phyloP scores from a whole-genome alignment of 371 early-diverging fungal genomes.

The Encephalitozoon romaleae region DNA sequence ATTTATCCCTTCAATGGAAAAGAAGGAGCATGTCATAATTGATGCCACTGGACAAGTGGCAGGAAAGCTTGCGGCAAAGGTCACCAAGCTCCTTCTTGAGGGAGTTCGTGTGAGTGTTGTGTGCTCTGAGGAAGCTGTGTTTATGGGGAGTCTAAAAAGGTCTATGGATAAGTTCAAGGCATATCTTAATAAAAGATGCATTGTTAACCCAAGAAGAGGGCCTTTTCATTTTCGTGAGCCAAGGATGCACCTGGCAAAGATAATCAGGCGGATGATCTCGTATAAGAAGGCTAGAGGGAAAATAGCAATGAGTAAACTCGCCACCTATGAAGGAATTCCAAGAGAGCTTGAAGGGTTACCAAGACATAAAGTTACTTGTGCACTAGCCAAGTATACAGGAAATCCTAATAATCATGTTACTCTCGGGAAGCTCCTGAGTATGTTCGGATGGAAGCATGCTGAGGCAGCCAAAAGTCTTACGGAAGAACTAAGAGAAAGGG shows the following conservation, averaged over 20 bases:
- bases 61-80: constrained; percentile 91
- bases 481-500: constrained; percentile 19
- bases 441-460: constrained; percentile 98
- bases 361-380: constrained; percentile 87
- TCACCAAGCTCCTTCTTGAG: constrained; percentile 92
- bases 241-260: constrained; percentile 88
- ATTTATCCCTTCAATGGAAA: constrained; percentile 50
- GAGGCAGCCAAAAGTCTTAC: constrained; percentile 42
- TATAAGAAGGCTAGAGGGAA: constrained; percentile 96
- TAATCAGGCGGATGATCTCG: constrained; percentile 92
- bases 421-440: constrained; percentile 78
- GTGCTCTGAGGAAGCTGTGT: constrained; percentile 88
- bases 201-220: constrained; percentile 92
- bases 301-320: constrained; percentile 84
- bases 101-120: constrained; percentile 94
- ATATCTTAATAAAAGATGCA: constrained; percentile 92
- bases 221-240: constrained; percentile 96
- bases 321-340: constrained; percentile 96
- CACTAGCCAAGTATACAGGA: constrained; percentile 84
- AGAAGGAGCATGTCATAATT: constrained; percentile 69
- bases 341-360: constrained; percentile 86
- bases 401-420: constrained; percentile 91
- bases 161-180: constrained; percentile 77
- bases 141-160: constrained; percentile 91
- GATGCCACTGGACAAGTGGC: constrained; percentile 97